phyloP scores from a whole-genome alignment of 441 rosid genomes.

The Bruguiera hainesii region DNA sequence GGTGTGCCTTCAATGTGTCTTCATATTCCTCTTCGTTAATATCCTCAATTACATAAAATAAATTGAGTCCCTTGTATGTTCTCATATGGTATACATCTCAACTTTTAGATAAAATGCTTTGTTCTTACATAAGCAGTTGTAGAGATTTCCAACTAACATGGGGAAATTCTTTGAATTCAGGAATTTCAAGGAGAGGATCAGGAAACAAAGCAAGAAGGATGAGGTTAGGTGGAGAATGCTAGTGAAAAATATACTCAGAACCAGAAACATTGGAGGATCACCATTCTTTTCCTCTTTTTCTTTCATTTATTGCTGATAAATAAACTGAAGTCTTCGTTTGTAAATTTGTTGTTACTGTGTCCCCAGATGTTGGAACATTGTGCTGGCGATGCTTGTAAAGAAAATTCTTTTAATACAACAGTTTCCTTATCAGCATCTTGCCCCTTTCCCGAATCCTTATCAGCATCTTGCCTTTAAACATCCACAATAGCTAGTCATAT shows the following conservation, averaged over 20 bases:
- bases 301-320: conserved; percentile 22
- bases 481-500: no score
- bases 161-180: conserved; percentile 24
- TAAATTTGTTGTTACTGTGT: conserved; percentile 12
- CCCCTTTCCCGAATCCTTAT: no score
- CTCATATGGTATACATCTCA: no score
- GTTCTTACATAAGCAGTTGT: no score
- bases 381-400: not conserved
- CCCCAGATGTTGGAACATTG: conserved; percentile 3
- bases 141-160: not conserved
- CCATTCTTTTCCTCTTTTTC: conserved; percentile 42
- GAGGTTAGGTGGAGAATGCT: conserved; percentile 72
- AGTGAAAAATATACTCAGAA: conserved; percentile 59
- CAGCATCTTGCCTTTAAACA: no score
- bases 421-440: no score
- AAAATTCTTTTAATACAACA: not conserved
- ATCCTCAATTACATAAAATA: no score
- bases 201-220: conserved; percentile 75
- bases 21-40: no score
- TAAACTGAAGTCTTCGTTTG: not conserved
- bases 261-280: conserved; percentile 55
- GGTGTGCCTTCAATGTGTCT: conserved; percentile 27
- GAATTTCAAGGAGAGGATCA: conserved; percentile 62
- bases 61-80: no score
- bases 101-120: no score